Percentiles rank a stretch among this genome's conserved stretches.
Evolutionary conservation across 345 rosid genomes (phyloP).

Genomic region (Dimocarpus longan): DNA sequence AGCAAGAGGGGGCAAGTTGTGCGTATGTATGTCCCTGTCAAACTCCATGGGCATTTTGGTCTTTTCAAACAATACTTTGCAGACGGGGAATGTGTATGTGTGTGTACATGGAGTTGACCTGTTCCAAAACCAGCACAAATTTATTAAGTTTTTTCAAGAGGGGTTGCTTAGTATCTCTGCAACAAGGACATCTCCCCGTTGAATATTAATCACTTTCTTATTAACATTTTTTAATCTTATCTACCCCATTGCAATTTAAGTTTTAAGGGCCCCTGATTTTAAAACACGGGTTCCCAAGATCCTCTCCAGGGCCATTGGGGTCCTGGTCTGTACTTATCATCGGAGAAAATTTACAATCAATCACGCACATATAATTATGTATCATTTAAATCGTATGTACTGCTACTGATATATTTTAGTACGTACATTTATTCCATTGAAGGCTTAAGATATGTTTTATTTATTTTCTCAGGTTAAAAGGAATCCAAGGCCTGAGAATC

Average conservation of each 20-base stretch:
- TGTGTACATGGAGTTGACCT: conserved; percentile 37
- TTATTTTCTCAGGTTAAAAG: neutral
- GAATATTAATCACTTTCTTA: conserved; percentile 15
- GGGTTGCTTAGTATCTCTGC: conserved; percentile 64
- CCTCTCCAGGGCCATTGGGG: too few relatives aligned
- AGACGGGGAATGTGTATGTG: conserved; percentile 24
- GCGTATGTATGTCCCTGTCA: neutral
- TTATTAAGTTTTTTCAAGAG: conserved; percentile 23
- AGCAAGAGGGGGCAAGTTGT: neutral
- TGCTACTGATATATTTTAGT: too few relatives aligned
- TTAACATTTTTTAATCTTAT: conserved; percentile 6
- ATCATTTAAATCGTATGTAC: too few relatives aligned
- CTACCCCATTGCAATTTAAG: conserved; percentile 17
- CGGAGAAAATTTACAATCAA: too few relatives aligned
- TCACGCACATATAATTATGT: too few relatives aligned
- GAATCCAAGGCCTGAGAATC: conserved; percentile 19
- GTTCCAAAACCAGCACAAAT: conserved; percentile 47
- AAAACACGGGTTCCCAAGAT: too few relatives aligned
- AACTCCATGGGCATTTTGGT: conserved; percentile 26
- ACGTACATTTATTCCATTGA: too few relatives aligned
- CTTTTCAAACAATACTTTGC: conserved; percentile 33
- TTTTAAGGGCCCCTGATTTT: conserved; percentile 21
- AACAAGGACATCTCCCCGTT: conserved; percentile 47
- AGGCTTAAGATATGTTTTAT: too few relatives aligned
- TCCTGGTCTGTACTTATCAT: too few relatives aligned